phyloP scores from a whole-genome alignment of 805 yeast genomes.

The Hanseniaspora meyeri region DNA sequence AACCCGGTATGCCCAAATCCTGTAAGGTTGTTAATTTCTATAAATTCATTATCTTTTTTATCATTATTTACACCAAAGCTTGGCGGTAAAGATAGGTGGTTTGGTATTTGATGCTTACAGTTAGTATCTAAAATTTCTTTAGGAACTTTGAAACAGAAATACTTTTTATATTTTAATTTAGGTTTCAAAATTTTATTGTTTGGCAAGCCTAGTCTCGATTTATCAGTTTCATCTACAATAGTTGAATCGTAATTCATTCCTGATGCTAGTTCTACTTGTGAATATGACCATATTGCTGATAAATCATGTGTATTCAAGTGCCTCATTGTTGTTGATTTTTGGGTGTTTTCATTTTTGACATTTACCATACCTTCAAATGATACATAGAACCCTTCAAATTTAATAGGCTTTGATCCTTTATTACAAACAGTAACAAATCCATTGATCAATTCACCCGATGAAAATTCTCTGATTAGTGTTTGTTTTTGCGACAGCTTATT shows the following conservation, averaged over 20 bases:
- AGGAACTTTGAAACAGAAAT: constrained; percentile 47
- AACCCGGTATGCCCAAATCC: constrained; percentile 46
- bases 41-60: constrained; percentile 19
- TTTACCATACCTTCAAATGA: constrained; percentile 41
- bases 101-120: constrained; percentile 33
- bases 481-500: constrained; percentile 23
- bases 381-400: constrained; percentile 48
- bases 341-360: constrained; percentile 16
- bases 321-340: constrained; percentile 22
- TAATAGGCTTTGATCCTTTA: constrained; percentile 30
- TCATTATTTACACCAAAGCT: constrained; percentile 30
- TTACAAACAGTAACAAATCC: constrained; percentile 40
- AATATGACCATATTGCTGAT: constrained; percentile 39
- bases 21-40: constrained; percentile 29
- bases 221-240: constrained; percentile 25
- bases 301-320: constrained; percentile 41
- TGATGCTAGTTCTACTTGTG: constrained; percentile 20
- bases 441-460: constrained; percentile 43
- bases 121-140: constrained; percentile 37
- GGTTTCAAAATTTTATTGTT: constrained; percentile 37
- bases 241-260: constrained; percentile 31
- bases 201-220: constrained; percentile 31
- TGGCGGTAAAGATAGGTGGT: constrained; percentile 30
- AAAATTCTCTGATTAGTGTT: constrained; percentile 33
- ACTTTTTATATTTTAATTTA: constrained; percentile 39